Conservation (phyloP, 2,329 filamentous ascomycete species). For the Fusarium mangiferae region DNA sequence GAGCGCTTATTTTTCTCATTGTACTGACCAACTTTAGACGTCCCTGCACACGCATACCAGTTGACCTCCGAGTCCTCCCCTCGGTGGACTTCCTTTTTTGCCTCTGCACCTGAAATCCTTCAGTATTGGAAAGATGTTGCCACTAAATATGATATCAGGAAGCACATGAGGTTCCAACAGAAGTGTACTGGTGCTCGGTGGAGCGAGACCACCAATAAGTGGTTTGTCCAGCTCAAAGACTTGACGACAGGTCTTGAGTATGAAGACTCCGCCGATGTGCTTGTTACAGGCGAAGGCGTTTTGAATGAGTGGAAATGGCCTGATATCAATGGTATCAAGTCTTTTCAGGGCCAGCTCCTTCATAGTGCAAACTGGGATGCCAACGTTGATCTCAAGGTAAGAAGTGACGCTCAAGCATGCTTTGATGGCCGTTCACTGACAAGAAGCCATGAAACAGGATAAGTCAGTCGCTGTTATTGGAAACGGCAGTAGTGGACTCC, state of each 20-base stretch:
- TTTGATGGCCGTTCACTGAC: accelerated
- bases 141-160: neutral
- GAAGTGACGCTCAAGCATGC: accelerated
- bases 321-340: neutral
- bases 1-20: accelerated
- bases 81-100: conserved; percentile 13
- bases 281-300: conserved; percentile 5
- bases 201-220: neutral
- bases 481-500: conserved; percentile 9
- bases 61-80: conserved; percentile 7
- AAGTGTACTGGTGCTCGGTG: neutral
- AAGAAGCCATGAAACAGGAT: neutral
- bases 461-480: conserved; percentile 13
- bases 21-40: neutral
- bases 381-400: neutral
- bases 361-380: conserved; percentile 19
- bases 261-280: conserved; percentile 4
- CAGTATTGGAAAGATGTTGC: conserved; percentile 19
- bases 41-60: conserved; percentile 11
- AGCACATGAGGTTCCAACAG: conserved; percentile 2
- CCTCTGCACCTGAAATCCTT: conserved; percentile 7
- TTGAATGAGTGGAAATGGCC: conserved; percentile 24
- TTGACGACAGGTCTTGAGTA: neutral
- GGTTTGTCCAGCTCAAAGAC: conserved; percentile 13
- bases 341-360: neutral